phyloP scores from a whole-genome alignment of 2,329 filamentous ascomycete genomes.

The Stachybotrys elegans region DNA sequence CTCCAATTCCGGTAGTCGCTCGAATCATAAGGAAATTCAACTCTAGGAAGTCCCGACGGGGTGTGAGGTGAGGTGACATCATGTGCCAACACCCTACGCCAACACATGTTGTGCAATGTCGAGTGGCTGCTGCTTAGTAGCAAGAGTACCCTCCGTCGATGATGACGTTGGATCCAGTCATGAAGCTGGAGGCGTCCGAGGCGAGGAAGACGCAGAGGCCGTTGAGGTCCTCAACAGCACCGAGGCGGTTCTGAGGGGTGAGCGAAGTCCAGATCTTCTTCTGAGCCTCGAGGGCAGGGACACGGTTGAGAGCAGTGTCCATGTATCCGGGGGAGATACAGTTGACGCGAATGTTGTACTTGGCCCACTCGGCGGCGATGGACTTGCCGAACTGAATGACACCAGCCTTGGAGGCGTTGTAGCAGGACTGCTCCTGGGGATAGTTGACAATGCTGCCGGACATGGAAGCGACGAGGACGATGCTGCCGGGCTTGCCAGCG shows the following conservation, averaged over 20 bases:
- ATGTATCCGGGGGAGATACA: slow-evolving; percentile 82
- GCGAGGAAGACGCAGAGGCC: slow-evolving; percentile 72
- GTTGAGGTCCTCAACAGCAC: slow-evolving; percentile 71
- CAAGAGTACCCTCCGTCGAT: slow-evolving; percentile 68
- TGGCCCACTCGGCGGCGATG: slow-evolving; percentile 79
- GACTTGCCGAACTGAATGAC: slow-evolving; percentile 76
- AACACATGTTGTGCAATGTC: no score
- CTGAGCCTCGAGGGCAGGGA: slow-evolving; percentile 71
- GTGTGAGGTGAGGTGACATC: no score
- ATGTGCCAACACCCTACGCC: no score
- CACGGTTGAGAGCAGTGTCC: slow-evolving; percentile 77
- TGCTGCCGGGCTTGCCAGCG: slow-evolving; percentile 64
- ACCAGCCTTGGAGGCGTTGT: slow-evolving; percentile 80
- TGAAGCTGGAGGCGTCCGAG: slow-evolving; percentile 66
- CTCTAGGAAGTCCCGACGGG: no score
- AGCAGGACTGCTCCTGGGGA: slow-evolving; percentile 77
- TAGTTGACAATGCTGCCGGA: slow-evolving; percentile 81
- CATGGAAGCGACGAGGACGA: slow-evolving; percentile 76
- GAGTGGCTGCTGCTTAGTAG: slow-evolving; percentile 41
- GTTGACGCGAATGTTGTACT: slow-evolving; percentile 77
- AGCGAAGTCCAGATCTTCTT: slow-evolving; percentile 75
- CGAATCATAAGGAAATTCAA: no score
- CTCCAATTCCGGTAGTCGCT: no score
- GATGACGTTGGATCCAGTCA: slow-evolving; percentile 71
- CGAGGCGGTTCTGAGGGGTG: slow-evolving; percentile 69